Conservation (phyloP, 805 yeast species). For the Candida maesae region DNA sequence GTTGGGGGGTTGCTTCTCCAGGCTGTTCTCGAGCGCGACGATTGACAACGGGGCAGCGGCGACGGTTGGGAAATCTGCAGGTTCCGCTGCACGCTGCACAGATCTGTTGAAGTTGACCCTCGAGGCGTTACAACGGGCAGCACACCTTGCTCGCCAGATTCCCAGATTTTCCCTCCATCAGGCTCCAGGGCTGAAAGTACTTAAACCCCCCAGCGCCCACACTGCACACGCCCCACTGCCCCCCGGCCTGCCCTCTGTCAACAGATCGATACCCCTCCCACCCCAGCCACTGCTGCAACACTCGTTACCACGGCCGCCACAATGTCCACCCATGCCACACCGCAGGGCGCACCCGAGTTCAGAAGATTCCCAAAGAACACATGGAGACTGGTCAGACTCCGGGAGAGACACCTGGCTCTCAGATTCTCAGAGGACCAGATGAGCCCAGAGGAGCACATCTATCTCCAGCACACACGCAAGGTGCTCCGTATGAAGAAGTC, state of each 20-base stretch:
- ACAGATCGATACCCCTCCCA: no score
- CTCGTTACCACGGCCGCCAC: no score
- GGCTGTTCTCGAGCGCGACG: no score
- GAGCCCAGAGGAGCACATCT: not conserved
- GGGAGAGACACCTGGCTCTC: constrained; percentile 19
- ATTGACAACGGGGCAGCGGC: no score
- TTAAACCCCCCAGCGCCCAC: no score
- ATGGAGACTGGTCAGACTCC: constrained; percentile 22
- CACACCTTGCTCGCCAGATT: no score
- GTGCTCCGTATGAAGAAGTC: constrained; percentile 11
- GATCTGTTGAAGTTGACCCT: not conserved
- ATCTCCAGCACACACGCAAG: constrained; percentile 2
- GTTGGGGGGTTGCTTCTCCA: no score
- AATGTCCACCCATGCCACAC: no score
- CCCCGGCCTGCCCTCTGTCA: no score
- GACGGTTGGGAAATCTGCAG: constrained; percentile 9
- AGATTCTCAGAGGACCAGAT: constrained; percentile 12
- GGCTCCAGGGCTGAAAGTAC: not conserved
- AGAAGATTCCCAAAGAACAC: constrained; percentile 25
- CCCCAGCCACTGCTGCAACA: no score
- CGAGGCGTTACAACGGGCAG: no score
- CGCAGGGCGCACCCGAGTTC: constrained; percentile 6
- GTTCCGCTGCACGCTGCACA: constrained; percentile 8
- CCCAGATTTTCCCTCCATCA: not conserved
- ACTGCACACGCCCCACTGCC: no score